Percentiles rank a stretch among this genome's conserved stretches.
Conservation (phyloP, 2,329 filamentous ascomycete genomes). For the Fusarium sp. region DNA sequence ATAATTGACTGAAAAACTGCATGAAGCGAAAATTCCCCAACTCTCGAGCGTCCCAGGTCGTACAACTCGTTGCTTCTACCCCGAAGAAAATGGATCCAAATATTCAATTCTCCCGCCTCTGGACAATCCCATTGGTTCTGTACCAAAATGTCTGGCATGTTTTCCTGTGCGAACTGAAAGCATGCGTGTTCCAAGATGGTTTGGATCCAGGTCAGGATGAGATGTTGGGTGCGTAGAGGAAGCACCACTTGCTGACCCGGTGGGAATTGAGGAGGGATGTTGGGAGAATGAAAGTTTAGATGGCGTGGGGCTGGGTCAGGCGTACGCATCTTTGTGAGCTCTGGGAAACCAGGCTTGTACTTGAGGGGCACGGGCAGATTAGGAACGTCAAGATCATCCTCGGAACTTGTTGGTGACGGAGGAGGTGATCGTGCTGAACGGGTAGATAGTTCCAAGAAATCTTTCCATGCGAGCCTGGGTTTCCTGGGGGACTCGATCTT, state of each 20-base stretch:
- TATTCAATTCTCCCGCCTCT: constrained; percentile 15
- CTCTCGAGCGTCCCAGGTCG: not conserved
- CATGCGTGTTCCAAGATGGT: constrained; percentile 15
- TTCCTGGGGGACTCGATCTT: not conserved
- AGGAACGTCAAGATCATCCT: no score
- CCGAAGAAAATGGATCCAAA: constrained; percentile 6
- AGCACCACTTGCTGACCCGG: not conserved
- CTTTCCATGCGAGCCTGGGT: not conserved
- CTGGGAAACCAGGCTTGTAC: no score
- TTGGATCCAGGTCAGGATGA: constrained; percentile 11
- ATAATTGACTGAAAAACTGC: not conserved
- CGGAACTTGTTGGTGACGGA: not conserved
- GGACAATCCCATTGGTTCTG: constrained; percentile 9
- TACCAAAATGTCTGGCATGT: constrained; percentile 11
- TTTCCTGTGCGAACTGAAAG: constrained; percentile 9
- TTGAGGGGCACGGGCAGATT: no score
- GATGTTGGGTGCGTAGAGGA: constrained; percentile 6
- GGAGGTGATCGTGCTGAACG: not conserved
- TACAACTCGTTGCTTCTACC: not conserved
- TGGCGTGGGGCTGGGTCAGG: no score
- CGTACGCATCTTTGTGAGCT: no score
- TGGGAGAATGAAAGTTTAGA: no score
- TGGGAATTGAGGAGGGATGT: not conserved
- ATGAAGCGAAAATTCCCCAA: not conserved
- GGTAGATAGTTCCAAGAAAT: not conserved